Evolutionary conservation across 768 basidiomycete species (phyloP), one percentile per base, ranked within the genome.

Genomic region (Exidia glandulosa): DNA sequence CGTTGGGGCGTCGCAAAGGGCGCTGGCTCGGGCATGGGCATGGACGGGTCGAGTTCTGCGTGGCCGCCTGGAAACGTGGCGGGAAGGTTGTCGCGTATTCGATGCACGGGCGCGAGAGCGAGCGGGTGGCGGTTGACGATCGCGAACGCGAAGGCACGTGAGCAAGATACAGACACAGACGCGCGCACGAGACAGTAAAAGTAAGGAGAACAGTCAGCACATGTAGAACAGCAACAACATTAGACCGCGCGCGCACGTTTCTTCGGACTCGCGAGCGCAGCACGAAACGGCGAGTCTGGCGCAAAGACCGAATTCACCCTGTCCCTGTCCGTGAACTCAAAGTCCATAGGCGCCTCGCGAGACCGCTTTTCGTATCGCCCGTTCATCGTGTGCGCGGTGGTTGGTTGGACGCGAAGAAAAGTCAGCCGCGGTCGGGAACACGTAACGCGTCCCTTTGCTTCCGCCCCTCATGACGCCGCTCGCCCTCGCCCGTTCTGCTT

Each of bases 261-360:
- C 66, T 78, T 76, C 33, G 84, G 80, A 29, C 83, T 56, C 25
- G 60, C 57, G 30, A 54, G 56, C 27, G 48, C 37, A 23, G 32
- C 80, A 65, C 71, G 76, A 48, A 63, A 63, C 9, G 62, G 62
- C n/a, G 76, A 67, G 56, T 81, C 78, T 29, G 87, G 88, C 2
- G 77, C 81, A 2, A 85, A 82, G 67, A 76, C 81, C 59, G 77
- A 72, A 36, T 71, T 69, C 59, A 68, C 76, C 62, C 69, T 79
- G 16, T 81, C 79, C 29, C 29, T 61, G 37, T 59, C 88, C 9
- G 89, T 91, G 75, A 85, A 91, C 69, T 91, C 83, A 71, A 84
- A 93, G 71, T 93, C 90, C 90, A 93, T 93, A 3, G 90, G 90
- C 2, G 86, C 87, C 14, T 54, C 50, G 30, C 30, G 50, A 14